Conservation (phyloP, 371 early-diverging fungal genomes). For the Apophysomyces elegans region DNA sequence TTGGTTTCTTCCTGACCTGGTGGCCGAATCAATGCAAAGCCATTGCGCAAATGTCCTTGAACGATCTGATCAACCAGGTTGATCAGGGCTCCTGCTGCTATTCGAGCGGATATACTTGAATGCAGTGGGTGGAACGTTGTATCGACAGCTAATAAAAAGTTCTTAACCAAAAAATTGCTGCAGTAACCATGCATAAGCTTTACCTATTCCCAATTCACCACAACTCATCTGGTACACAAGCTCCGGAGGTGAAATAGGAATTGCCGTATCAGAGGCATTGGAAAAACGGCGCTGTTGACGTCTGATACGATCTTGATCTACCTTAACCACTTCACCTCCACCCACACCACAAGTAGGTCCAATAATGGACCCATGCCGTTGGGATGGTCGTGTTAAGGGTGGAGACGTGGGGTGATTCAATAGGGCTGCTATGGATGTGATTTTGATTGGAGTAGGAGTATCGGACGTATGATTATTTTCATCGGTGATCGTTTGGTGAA, state of each 20-base stretch:
- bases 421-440: constrained; percentile 38
- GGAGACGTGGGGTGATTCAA: constrained; percentile 23
- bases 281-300: constrained; percentile 43
- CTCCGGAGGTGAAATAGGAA: constrained; percentile 51
- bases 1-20: constrained; percentile 45
- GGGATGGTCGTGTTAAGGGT: constrained; percentile 13
- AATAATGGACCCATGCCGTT: constrained; percentile 19
- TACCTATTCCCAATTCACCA: constrained; percentile 58
- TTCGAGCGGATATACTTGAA: constrained; percentile 54
- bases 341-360: constrained; percentile 39
- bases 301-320: constrained; percentile 31
- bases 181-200: constrained; percentile 39
- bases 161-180: neutral
- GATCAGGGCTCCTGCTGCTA: constrained; percentile 64
- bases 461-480: constrained; percentile 14
- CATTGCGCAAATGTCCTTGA: constrained; percentile 61
- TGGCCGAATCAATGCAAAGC: constrained; percentile 69
- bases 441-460: constrained; percentile 23
- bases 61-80: constrained; percentile 57
- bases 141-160: constrained; percentile 43
- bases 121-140: constrained; percentile 63
- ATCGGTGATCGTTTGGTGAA: constrained; percentile 16
- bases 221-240: constrained; percentile 55
- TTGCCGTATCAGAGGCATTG: constrained; percentile 33
- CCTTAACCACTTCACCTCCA: constrained; percentile 38